Evolutionary conservation across 2,329 filamentous ascomycete genomes (phyloP).

Genomic region (Ophiocordyceps camponoti-saundersi): DNA sequence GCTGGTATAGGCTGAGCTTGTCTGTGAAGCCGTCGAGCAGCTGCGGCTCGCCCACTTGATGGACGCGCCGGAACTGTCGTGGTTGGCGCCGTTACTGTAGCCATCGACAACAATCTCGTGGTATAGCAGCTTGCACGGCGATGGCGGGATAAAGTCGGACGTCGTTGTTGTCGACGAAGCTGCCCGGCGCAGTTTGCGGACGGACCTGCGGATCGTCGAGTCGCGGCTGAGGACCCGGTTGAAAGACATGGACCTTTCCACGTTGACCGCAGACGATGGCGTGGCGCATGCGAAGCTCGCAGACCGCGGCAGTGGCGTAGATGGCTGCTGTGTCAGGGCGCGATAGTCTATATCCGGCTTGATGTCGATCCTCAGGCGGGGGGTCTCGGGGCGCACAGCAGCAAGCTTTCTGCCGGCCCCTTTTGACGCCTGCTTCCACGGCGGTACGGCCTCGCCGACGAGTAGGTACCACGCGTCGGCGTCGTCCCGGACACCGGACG

Average conservation of each 20-base stretch:
- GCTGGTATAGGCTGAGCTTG: constrained; percentile 11
- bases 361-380: constrained; percentile 20
- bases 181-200: constrained; percentile 13
- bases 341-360: constrained; percentile 40
- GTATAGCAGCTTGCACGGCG: constrained; percentile 11
- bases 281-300: constrained; percentile 1
- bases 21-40: constrained; percentile 11
- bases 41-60: constrained; percentile 7
- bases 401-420: background rate
- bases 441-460: constrained; percentile 24
- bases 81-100: constrained; percentile 35
- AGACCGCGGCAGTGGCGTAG: background rate
- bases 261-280: background rate
- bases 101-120: constrained; percentile 36
- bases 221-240: constrained; percentile 13
- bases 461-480: constrained; percentile 40
- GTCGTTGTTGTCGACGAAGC: constrained; percentile 6
- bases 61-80: constrained; percentile 11
- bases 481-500: constrained; percentile 42
- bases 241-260: constrained; percentile 13
- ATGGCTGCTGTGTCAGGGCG: constrained; percentile 19
- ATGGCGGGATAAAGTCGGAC: constrained; percentile 1
- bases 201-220: constrained; percentile 16
- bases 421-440: constrained; percentile 18
- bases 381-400: constrained; percentile 1